Evolutionary conservation across 192 early-diverging fungal genomes (phyloP), one percentile per base, ranked within the genome.

Genomic region (Coemansia sp.): DNA sequence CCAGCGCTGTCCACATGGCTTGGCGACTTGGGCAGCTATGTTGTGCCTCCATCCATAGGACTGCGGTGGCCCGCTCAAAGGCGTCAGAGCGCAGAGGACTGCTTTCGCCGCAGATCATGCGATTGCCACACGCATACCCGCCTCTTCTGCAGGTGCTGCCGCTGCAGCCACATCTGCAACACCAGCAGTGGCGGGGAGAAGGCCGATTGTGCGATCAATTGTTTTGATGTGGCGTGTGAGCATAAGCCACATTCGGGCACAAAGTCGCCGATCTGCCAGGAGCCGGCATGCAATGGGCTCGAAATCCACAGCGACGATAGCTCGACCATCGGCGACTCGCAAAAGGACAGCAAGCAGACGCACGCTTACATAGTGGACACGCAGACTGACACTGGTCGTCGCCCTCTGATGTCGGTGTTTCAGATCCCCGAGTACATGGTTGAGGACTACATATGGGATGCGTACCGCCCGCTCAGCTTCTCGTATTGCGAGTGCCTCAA

Each of bases 381-480:
- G 23, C 21, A 21, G 52, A 18, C 49, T 6, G 52, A 54, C 21
- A 12, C 21, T 23, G 52, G n/a, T 18, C n/a, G 54, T 45, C 66
- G 61, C 15, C 61, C 56, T 44, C 71, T 85, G 42, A 74, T 85
- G 75, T 70, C 71, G 1, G 72, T 74, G 40, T 81, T 81, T 58
- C 79, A 93, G 49, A 69, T 91, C 13, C 92, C 92, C 1, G 70
- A 66, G 9, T 93, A 89, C 87, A 86, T 93, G 85, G 80, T 82
- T 9, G 94, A 95, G 76, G 94, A 94, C 62, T 76, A 84, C 60
- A 95, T 98, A 67, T 80, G 83, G 53, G 77, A 69, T 16, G 92
- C 91, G 38, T 98, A 98, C 70, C 85, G 96, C 26, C 87, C 88
- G 18, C 85, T 90, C 57, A 84, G 84, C 21, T 78, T 87, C 45